Percentiles rank a stretch among this genome's conserved stretches.
phyloP scores from a whole-genome alignment of 148 eudicot species.

The Arbutus unedo region DNA sequence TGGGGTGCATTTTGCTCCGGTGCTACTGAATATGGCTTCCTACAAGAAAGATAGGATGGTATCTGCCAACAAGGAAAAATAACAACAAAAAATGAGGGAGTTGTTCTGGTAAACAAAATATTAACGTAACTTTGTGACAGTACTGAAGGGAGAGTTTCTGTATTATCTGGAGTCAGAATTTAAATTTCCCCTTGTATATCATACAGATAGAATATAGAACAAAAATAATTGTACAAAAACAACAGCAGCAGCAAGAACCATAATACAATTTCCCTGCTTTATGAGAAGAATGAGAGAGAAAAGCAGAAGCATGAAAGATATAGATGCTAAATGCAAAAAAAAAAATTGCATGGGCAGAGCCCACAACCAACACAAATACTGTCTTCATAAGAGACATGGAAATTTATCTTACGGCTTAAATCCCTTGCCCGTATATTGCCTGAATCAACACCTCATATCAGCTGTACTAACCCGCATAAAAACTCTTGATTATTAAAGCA shows the following conservation, averaged over 20 bases:
- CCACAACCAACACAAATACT: too few species aligned
- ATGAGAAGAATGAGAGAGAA: not conserved
- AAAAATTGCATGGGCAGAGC: not conserved
- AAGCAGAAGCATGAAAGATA: not conserved
- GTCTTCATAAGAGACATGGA: too few species aligned
- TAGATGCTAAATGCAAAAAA: not conserved
- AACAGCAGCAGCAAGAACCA: not conserved
- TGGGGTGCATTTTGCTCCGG: conserved; percentile 39
- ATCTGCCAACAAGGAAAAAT: conserved; percentile 35
- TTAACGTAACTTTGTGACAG: not conserved
- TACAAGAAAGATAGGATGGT: conserved; percentile 50
- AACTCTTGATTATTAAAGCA: too few species aligned
- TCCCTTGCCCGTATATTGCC: too few species aligned
- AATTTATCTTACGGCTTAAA: too few species aligned
- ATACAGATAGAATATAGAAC: not conserved
- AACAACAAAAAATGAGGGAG: not conserved
- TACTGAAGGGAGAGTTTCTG: not conserved
- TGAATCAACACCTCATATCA: too few species aligned
- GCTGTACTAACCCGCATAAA: too few species aligned
- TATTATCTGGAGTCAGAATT: not conserved
- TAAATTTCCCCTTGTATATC: not conserved
- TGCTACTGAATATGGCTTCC: conserved; percentile 52
- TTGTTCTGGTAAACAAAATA: not conserved
- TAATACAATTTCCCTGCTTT: not conserved
- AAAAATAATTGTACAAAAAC: not conserved